Evolutionary conservation across 495 filamentous ascomycete genomes (phyloP).

Genomic region (Tuber melanosporum): DNA sequence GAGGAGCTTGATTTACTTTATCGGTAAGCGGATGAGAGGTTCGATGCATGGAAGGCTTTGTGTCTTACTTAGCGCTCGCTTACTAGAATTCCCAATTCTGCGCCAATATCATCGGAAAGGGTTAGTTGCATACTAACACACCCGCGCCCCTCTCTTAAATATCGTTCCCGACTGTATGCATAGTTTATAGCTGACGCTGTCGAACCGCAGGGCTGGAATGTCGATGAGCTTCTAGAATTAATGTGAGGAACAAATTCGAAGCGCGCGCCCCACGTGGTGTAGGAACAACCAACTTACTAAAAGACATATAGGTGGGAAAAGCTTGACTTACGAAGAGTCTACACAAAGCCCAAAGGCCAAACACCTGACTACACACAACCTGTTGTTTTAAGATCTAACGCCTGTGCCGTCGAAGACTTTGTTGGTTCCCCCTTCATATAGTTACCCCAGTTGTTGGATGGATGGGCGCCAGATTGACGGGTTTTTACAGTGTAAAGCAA

Average conservation of each 20-base stretch:
- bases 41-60: neutral
- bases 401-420: conserved; percentile 92
- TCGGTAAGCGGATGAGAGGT: conserved; percentile 45
- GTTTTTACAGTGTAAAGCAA: conserved; percentile 74
- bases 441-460: conserved; percentile 19
- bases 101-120: conserved; percentile 84
- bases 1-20: conserved; percentile 95
- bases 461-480: conserved; percentile 22
- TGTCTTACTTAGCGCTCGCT: conserved; percentile 3
- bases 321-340: conserved; percentile 80
- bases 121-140: conserved; percentile 17
- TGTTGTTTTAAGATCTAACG: conserved; percentile 74
- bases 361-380: conserved; percentile 86
- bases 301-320: conserved; percentile 69
- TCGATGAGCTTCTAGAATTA: conserved; percentile 90
- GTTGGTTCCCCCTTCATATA: conserved; percentile 53
- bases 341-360: conserved; percentile 86
- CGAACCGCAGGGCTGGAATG: conserved; percentile 80
- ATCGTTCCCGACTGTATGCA: neutral
- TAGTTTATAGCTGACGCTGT: conserved; percentile 11
- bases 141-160: neutral
- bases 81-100: conserved; percentile 76
- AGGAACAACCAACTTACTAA: conserved; percentile 33
- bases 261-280: conserved; percentile 17
- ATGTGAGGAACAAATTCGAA: conserved; percentile 53